Conservation (phyloP, 2,329 filamentous ascomycete genomes). For the Bipolaris bicolor region DNA sequence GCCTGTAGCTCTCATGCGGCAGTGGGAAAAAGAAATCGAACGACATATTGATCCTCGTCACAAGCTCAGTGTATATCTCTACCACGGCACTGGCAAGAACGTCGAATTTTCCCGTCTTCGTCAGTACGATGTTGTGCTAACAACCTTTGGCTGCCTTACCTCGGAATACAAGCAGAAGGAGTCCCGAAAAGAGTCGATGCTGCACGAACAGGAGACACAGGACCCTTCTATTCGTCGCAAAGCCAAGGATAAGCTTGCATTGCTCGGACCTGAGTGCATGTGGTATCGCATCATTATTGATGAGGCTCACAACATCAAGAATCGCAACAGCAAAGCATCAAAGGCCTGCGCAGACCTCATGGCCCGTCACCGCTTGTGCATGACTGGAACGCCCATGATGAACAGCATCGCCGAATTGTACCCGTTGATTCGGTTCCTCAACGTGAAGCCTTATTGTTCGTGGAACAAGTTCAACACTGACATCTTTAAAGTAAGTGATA, state of each 20-base stretch:
- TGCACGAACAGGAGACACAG: constrained; percentile 51
- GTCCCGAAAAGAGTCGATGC: constrained; percentile 55
- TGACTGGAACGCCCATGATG: constrained; percentile 89
- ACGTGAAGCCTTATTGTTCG: constrained; percentile 75
- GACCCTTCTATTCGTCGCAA: constrained; percentile 26
- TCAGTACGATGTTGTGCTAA: constrained; percentile 75
- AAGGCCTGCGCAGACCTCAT: constrained; percentile 65
- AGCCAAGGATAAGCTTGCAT: constrained; percentile 34
- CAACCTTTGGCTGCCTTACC: constrained; percentile 76
- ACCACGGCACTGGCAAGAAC: constrained; percentile 67
- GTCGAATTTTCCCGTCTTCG: constrained; percentile 65
- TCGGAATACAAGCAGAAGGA: constrained; percentile 69
- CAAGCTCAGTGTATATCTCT: constrained; percentile 68
- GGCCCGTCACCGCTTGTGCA: constrained; percentile 70
- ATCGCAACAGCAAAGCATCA: constrained; percentile 67
- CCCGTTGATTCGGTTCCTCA: constrained; percentile 77
- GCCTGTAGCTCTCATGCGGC: constrained; percentile 77
- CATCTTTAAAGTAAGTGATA: constrained; percentile 52
- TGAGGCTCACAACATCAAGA: constrained; percentile 83
- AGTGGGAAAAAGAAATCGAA: constrained; percentile 83
- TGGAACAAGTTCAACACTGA: constrained; percentile 67
- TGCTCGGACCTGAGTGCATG: constrained; percentile 65
- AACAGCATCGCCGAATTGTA: constrained; percentile 80
- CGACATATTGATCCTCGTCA: constrained; percentile 68
- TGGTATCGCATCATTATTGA: constrained; percentile 74